Evolutionary conservation across 2,329 filamentous ascomycete genomes (phyloP).

Genomic region (Microdochium nivale): DNA sequence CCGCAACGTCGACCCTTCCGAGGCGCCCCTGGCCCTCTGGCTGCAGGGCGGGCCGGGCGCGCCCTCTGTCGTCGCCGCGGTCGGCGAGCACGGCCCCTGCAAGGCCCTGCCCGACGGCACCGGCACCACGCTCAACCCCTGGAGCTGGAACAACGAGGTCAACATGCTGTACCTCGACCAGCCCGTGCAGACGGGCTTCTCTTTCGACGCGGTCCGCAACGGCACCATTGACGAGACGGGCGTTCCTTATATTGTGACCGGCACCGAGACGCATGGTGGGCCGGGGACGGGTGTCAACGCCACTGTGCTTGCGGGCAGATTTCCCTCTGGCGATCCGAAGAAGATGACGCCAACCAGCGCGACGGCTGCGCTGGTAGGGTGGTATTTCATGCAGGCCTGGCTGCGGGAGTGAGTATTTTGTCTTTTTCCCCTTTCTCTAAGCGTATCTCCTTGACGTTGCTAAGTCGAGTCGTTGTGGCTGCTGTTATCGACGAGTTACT

Average conservation of each 20-base stretch:
- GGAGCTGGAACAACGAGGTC: slow-evolving; percentile 49
- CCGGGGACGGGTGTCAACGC: not conserved
- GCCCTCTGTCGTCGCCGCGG: slow-evolving; percentile 30
- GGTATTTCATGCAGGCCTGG: slow-evolving; percentile 53
- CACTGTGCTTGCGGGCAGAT: not conserved
- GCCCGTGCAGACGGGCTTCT: slow-evolving; percentile 50
- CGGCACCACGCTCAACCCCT: slow-evolving; percentile 38
- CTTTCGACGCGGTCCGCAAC: slow-evolving; percentile 29
- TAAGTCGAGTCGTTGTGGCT: too few species aligned
- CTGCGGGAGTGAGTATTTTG: slow-evolving; percentile 53
- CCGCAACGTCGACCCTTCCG: slow-evolving; percentile 26
- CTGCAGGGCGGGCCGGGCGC: slow-evolving; percentile 44
- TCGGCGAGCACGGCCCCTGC: slow-evolving; percentile 34
- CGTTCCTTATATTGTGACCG: not conserved
- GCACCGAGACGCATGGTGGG: not conserved
- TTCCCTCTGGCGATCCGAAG: slow-evolving; percentile 10
- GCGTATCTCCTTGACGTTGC: too few species aligned
- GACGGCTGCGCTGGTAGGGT: slow-evolving; percentile 48
- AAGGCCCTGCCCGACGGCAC: slow-evolving; percentile 31
- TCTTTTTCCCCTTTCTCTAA: too few species aligned
- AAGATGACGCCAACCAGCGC: slow-evolving; percentile 49
- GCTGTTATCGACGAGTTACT: too few species aligned
- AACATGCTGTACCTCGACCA: slow-evolving; percentile 56
- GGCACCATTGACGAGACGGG: slow-evolving; percentile 18
- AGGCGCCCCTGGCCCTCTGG: slow-evolving; percentile 41